Base-by-base conservation (phyloP, 306 rosid genomes). In the Hippophae rhamnoides region DNA sequence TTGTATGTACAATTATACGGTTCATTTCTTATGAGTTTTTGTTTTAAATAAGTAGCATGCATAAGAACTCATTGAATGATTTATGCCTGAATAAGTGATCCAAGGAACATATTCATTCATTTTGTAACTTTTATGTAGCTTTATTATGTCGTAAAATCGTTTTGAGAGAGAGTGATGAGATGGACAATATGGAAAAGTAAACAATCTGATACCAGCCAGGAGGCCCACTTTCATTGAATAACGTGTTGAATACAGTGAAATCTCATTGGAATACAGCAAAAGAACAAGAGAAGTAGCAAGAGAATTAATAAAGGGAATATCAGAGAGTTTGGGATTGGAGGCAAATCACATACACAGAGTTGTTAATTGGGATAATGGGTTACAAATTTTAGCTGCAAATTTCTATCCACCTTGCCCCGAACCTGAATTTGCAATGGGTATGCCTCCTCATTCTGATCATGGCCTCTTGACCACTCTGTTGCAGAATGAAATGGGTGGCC, bases 251-350 rank as follows among this genome's bases (percentile, higher is more conserved):
- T 44, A 61, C 44, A 76, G 80, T 59, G 85, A 79, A 47, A 57
- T 72, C 43, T 61, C 55, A 2, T 69, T 46, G 53, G 79, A 79
- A 72, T 83, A 66, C 63, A 54, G 78, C 60, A 61, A 47, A 74
- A 68, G 60, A 63, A 61, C 72, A 25, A 56, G 78, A 68, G 55
- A 67, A 52, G 64, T 80, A 56, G 86, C 66, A 18, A 52, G 41
- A 12, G 58, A 63, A 52, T 40, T 51, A 52, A 10, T 42, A 27
- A 63, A 10, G 18, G 58, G 25, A 52, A 63, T 63, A 51, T 63
- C 67, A 3, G 52, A 63, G 48, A 52, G 50, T n/a, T 52, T 63
- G 50, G 58, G 41, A 0, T n/a, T 62, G 66, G 49, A 50, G 40
- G 3, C 57, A 7, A 2, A 56, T 12, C 43, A 58, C 13, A 58